A percentile compares a stretch with the other conserved stretches of the same genome.
These are phyloP conservation scores for Cyclocybe aegerita DNA, from an alignment of 768 basidiomycete species.

Conservation along the genomic window DNA sequence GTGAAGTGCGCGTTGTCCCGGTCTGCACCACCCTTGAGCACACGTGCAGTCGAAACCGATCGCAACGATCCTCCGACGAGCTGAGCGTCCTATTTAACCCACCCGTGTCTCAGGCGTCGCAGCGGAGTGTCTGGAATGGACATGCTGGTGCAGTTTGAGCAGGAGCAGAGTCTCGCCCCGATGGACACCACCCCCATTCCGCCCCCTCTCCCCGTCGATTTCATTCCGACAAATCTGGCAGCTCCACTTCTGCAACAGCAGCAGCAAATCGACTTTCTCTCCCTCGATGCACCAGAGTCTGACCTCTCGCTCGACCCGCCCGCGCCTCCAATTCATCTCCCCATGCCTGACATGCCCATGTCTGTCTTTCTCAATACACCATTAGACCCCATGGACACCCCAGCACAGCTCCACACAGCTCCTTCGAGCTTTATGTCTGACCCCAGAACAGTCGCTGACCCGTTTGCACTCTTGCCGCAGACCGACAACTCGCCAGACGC, in stretches of 20 bases:
- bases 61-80: slow-evolving; percentile 12
- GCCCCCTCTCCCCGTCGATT: slow-evolving; percentile 10
- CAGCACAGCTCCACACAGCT: slow-evolving; percentile 22
- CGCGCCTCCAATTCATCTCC: slow-evolving; percentile 33
- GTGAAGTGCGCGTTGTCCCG: background rate
- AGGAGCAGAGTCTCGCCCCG: slow-evolving; percentile 26
- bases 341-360: slow-evolving; percentile 35
- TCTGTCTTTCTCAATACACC: slow-evolving; percentile 25
- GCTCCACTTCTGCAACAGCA: background rate
- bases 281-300: background rate
- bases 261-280: too few species aligned
- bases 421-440: slow-evolving; percentile 42
- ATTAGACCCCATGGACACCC: slow-evolving; percentile 35
- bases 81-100: slow-evolving; percentile 18
- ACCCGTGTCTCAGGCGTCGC: slow-evolving; percentile 2
- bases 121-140: slow-evolving; percentile 14
- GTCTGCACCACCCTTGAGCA: background rate
- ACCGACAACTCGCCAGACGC: slow-evolving; percentile 35
- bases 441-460: slow-evolving; percentile 29
- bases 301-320: slow-evolving; percentile 11
- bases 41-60: slow-evolving; percentile 23
- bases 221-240: slow-evolving; percentile 5
- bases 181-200: slow-evolving; percentile 35
- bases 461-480: slow-evolving; percentile 29
- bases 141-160: slow-evolving; percentile 29